Conservation (phyloP, 345 rosid genomes). For the Gossypium sturtianum region DNA sequence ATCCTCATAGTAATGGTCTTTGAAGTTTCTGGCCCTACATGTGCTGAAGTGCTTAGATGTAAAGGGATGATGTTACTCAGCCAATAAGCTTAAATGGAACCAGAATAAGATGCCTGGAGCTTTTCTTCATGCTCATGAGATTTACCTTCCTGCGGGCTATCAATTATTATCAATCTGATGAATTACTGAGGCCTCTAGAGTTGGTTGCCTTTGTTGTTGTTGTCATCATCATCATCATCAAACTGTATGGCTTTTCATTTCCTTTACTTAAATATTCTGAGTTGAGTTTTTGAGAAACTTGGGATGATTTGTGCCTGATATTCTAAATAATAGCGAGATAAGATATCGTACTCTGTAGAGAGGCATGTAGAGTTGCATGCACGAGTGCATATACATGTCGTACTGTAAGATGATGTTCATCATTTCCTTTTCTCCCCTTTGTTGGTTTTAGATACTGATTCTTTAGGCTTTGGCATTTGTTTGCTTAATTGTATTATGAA, state of each 20-base stretch:
- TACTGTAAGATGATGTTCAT: not conserved
- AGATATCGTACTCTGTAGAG: not conserved
- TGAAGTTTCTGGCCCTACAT: not conserved
- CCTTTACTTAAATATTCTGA: not conserved
- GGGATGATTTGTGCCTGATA: not conserved
- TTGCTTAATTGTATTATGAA: conserved; percentile 21
- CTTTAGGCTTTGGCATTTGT: conserved; percentile 2
- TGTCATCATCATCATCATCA: not conserved
- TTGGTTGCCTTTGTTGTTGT: not conserved
- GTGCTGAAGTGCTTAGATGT: not conserved
- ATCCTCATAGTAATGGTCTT: not conserved
- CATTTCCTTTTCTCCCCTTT: not conserved
- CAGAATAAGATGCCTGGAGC: not conserved
- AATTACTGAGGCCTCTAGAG: not conserved
- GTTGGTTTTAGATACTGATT: conserved; percentile 5
- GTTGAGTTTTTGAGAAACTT: not conserved
- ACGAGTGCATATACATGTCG: not conserved
- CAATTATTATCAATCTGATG: not conserved
- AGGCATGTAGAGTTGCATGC: not conserved
- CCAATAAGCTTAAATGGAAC: not conserved
- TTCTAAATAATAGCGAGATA: not conserved
- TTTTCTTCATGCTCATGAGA: not conserved
- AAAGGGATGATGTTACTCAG: not conserved
- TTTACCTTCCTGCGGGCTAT: not conserved
- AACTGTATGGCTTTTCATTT: not conserved